Evolutionary conservation across 2,329 filamentous ascomycete species (phyloP).

Genomic region (Massarina eburnea): DNA sequence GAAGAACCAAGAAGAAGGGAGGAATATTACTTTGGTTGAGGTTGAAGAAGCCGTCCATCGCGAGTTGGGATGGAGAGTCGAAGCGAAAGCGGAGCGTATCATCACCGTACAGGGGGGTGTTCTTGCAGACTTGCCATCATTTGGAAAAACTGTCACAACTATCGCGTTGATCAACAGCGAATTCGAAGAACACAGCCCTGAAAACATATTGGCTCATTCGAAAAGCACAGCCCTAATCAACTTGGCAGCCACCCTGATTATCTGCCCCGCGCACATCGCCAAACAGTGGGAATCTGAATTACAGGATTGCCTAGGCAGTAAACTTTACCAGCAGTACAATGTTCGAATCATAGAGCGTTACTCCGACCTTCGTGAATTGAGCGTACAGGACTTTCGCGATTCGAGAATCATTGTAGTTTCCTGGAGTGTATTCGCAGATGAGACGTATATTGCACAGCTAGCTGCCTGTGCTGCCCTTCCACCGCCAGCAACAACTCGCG

Average conservation of each 20-base stretch:
- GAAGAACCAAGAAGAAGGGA: slow-evolving; percentile 53
- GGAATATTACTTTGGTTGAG: slow-evolving; percentile 46
- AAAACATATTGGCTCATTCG: slow-evolving; percentile 6
- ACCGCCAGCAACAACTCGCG: slow-evolving; percentile 35
- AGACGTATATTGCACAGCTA: slow-evolving; percentile 53
- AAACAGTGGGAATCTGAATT: slow-evolving; percentile 62
- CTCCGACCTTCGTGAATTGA: slow-evolving; percentile 44
- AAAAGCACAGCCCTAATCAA: slow-evolving; percentile 39
- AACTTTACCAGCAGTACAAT: slow-evolving; percentile 35
- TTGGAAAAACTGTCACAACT: slow-evolving; percentile 66
- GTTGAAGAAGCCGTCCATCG: slow-evolving; percentile 57
- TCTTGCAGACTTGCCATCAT: slow-evolving; percentile 65
- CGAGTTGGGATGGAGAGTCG: slow-evolving; percentile 58
- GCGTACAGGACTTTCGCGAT: slow-evolving; percentile 48
- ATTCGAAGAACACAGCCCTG: slow-evolving; percentile 23
- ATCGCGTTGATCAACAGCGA: slow-evolving; percentile 58
- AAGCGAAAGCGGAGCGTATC: slow-evolving; percentile 53
- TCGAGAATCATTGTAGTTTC: slow-evolving; percentile 60
- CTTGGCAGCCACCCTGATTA: slow-evolving; percentile 60
- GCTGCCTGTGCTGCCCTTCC: slow-evolving; percentile 55
- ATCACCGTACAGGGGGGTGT: slow-evolving; percentile 58
- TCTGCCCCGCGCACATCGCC: slow-evolving; percentile 59
- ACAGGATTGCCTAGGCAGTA: slow-evolving; percentile 49
- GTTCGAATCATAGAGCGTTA: slow-evolving; percentile 50
- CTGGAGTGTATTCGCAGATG: slow-evolving; percentile 52